A percentile compares a stretch with the other conserved stretches of the same genome.
Evolutionary conservation across 1,284 basidiomycete genomes (phyloP).

Genomic region (Cutaneotrichosporon sp.): DNA sequence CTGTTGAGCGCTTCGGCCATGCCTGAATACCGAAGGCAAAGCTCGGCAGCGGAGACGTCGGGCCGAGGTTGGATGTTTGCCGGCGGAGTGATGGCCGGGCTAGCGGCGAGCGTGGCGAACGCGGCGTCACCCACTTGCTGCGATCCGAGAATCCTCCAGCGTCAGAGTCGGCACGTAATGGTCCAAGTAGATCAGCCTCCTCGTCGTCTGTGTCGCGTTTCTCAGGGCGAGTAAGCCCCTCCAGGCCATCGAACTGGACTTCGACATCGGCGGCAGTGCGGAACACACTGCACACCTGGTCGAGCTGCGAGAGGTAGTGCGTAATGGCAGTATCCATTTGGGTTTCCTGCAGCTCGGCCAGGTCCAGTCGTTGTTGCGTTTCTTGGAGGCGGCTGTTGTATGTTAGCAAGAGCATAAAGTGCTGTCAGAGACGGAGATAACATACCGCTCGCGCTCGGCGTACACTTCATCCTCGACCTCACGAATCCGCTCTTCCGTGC

Average conservation of each 20-base stretch:
- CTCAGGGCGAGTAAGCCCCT: conserved; percentile 1
- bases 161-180: conserved; percentile 2
- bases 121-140: background rate
- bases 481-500: conserved; percentile 2
- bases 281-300: conserved; percentile 25
- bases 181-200: conserved; percentile 5
- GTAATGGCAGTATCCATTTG: conserved; percentile 26
- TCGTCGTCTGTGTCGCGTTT: conserved; percentile 3
- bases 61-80: no score
- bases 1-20: conserved; percentile 26
- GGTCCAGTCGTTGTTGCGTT: background rate
- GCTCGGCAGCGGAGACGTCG: no score
- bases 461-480: conserved; percentile 15
- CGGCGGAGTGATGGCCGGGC: no score
- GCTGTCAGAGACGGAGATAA: background rate
- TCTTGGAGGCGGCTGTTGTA: conserved; percentile 3
- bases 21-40: conserved; percentile 19
- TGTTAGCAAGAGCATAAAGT: no score
- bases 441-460: conserved; percentile 9
- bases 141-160: background rate
- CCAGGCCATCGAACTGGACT: conserved; percentile 21
- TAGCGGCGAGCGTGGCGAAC: conserved; percentile 6
- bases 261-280: conserved; percentile 30
- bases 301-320: conserved; percentile 32
- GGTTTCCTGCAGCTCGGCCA: background rate